phyloP scores from a whole-genome alignment of 805 yeast genomes.

The Wickerhamiella shivajii region DNA sequence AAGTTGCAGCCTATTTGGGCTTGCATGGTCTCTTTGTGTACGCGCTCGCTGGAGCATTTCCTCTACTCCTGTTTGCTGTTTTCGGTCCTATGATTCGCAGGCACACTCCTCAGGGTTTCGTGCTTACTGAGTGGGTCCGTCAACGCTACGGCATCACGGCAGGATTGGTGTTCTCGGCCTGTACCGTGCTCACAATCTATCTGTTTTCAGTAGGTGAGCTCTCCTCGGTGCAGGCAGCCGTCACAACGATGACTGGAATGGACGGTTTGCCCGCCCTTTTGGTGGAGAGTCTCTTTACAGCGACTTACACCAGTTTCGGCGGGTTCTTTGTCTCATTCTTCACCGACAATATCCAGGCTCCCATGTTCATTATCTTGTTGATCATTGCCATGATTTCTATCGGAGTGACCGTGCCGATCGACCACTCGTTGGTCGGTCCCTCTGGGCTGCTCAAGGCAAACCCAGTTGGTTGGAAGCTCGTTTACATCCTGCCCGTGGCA shows the following conservation, averaged over 20 bases:
- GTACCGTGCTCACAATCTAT: conserved; percentile 73
- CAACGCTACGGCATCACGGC: conserved; percentile 61
- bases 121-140: conserved; percentile 89
- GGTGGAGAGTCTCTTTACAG: conserved; percentile 74
- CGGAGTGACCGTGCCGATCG: conserved; percentile 52
- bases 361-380: conserved; percentile 47
- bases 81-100: conserved; percentile 69
- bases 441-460: conserved; percentile 50
- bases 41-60: conserved; percentile 64
- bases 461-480: conserved; percentile 78
- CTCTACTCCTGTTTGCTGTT: conserved; percentile 65
- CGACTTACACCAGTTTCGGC: conserved; percentile 75
- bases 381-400: conserved; percentile 65
- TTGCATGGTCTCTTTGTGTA: conserved; percentile 78
- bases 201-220: conserved; percentile 79
- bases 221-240: conserved; percentile 63
- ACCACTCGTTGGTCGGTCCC: conserved; percentile 45
- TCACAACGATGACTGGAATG: conserved; percentile 62
- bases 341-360: conserved; percentile 80
- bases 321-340: conserved; percentile 80
- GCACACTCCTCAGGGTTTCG: conserved; percentile 79
- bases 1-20: conserved; percentile 76
- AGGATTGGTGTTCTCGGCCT: conserved; percentile 60
- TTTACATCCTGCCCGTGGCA: conserved; percentile 74
- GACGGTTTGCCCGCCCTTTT: conserved; percentile 69